Conservation (phyloP, 2,329 filamentous ascomycete species). For the Penicillium sp. region DNA sequence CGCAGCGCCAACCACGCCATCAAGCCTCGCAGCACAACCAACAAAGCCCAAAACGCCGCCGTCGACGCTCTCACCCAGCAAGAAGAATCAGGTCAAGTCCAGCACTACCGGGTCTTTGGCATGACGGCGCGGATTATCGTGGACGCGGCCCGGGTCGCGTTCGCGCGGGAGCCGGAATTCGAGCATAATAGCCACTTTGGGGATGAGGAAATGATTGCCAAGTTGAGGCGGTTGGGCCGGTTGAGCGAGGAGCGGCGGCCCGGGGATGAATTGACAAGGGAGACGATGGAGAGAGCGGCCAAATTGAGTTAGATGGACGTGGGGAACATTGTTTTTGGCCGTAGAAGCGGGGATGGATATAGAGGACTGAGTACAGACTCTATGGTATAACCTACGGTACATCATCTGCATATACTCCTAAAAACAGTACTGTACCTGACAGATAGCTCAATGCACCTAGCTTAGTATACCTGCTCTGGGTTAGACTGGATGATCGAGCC, state of each 20-base stretch:
- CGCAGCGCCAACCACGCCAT: constrained; percentile 68
- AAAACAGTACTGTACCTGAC: background rate
- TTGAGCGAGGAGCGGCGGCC: constrained; percentile 54
- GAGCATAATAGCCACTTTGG: constrained; percentile 68
- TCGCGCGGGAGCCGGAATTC: constrained; percentile 79
- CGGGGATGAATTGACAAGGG: constrained; percentile 55
- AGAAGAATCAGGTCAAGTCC: constrained; percentile 47
- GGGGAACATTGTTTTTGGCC: background rate
- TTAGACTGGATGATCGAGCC: background rate
- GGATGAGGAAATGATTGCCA: constrained; percentile 66
- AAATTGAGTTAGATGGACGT: constrained; percentile 40
- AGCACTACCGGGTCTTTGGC: constrained; percentile 83
- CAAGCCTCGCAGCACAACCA: constrained; percentile 50
- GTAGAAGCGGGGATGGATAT: background rate
- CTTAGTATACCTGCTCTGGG: background rate
- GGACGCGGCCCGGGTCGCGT: constrained; percentile 83
- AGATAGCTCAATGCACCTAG: background rate
- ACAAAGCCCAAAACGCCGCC: constrained; percentile 39
- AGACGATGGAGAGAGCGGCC: constrained; percentile 53
- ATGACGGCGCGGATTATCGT: constrained; percentile 92
- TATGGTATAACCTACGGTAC: background rate
- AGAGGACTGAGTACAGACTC: background rate
- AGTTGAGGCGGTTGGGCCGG: constrained; percentile 58
- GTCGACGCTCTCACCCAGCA: constrained; percentile 49
- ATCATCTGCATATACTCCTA: background rate